Conservation (phyloP, 176 grass and related monocot genomes). For the Rhynchospora tenuis region DNA sequence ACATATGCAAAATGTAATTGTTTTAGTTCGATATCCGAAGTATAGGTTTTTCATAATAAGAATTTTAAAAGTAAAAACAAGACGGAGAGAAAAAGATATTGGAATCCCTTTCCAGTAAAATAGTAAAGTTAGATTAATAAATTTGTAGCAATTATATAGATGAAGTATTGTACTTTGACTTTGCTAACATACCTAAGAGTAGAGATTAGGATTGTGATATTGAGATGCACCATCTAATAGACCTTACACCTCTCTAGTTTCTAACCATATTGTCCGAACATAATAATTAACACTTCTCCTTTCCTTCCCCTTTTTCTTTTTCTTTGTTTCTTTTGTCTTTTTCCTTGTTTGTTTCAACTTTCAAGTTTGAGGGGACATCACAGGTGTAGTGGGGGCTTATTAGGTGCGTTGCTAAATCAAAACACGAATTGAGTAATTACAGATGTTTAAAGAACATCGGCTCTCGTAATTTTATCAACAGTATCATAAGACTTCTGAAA, state of each 20-base stretch:
- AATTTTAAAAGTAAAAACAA: too few relatives aligned
- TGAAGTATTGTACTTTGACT: background rate
- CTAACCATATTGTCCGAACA: background rate
- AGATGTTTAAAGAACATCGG: background rate
- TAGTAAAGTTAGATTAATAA: too few relatives aligned
- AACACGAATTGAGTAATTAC: background rate
- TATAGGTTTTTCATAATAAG: too few relatives aligned
- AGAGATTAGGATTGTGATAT: background rate
- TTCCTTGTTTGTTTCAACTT: background rate
- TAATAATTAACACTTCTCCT: background rate
- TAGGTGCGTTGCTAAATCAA: background rate
- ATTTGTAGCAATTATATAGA: background rate
- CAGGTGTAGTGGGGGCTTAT: background rate
- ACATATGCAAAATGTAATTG: too few relatives aligned
- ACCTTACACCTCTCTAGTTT: background rate
- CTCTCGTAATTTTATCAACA: background rate
- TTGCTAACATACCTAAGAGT: background rate
- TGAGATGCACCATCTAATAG: background rate
- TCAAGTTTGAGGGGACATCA: background rate
- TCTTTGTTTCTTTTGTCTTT: background rate
- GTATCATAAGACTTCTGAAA: background rate
- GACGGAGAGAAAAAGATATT: too few relatives aligned
- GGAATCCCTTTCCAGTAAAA: too few relatives aligned
- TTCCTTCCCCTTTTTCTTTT: background rate
- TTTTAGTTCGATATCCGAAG: too few relatives aligned